Evolutionary conservation across 1,139 yeast genomes (phyloP), one percentile per base, ranked within the genome.

Genomic region (Debaryomycetaceae sp.): DNA sequence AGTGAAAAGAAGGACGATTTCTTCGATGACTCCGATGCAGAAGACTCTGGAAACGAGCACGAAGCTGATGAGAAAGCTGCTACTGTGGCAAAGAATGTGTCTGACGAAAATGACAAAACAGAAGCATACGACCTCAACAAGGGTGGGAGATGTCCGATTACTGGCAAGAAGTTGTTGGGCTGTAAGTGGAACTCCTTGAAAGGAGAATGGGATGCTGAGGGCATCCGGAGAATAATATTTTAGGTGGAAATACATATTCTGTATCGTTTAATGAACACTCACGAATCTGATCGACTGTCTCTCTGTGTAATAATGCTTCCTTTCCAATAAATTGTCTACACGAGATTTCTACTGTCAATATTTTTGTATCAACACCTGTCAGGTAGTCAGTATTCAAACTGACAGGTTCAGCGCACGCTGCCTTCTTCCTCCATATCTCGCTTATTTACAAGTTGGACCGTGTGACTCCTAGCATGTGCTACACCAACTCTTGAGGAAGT

Each of bases 101-200:
- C 44, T 36, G 47, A 45, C 30, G 69, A 67, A 14, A 64, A 64
- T 6, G 48, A 55, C 17, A 37, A 39, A 53, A 51, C 48, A 31
- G 40, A 49, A 5, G 40, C 40, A n/a, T 33, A 40, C 1, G 68
- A 66, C 49, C 54, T 68, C 11, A 57, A 56, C 41, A 72, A 75
- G 41, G 89, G 87, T 13, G 96, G 95, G 1, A 71, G 84, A 48
- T 93, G 99, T 60, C 98, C 99, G 0, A 77, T 88, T 1, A 87
- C 97, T 0, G 89, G 93, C 0, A 81, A 76, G 47, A 78, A 75
- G 51, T 68, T 93, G 38, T 64, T 90, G 38, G 89, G 90, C 4
- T 89, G 97, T 56, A 72, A 73, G 47, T 87, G 82, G 76, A 81
- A 81, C 54, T 65, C 73, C 3, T 72, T 76, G 14, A 65, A 70